Evolutionary conservation across 371 early-diverging fungal genomes (phyloP), one percentile per base, ranked within the genome.

Genomic region (Nosema muscidifuracis): DNA sequence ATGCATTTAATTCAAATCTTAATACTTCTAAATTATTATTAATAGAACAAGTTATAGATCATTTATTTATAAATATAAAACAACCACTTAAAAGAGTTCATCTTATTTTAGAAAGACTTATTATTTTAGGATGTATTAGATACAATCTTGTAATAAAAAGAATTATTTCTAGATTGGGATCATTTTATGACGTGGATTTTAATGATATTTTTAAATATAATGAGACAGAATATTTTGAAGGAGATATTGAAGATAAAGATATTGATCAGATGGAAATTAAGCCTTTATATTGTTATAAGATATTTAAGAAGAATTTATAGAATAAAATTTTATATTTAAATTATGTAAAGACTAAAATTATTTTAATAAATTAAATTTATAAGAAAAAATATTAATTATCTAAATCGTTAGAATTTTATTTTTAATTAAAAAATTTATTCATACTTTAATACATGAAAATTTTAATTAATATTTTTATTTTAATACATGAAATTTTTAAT

Each of bases 1-100:
- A 64, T 22, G 70, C 74, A 2, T 64, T 75, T 31, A 66, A 66
- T 47, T 4, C 30, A 1, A 57, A 65, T 36, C 0, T 55, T 12
- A 56, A 30, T 6, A 60, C 2, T n/a, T 4, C 9, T 3, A 40
- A 64, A 24, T 36, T 61, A 30, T 10, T 13, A 22, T 26, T 51
- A 30, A 42, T 63, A 40, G 36, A 33, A 3, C 38, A 60, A 42
- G 57, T 34, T 16, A 12, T 69, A 33, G 65, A 63, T 16, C 15
- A 67, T 15, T 47, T 77, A 38, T 73, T 77, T 58, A 60, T 77
- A 18, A 51, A 73, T 2, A 65, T 10, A n/a, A 69, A 43, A n/a
- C 77, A 77, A 64, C 65, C 77, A n/a, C 2, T 60, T 13, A 38
- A 64, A 26, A 69, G 74, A 55, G 74, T 66, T 28, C 47, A 69